These are phyloP conservation scores for Musa acuminata DNA, from an alignment of 176 grass and related monocot species.

Conservation along the genomic window DNA sequence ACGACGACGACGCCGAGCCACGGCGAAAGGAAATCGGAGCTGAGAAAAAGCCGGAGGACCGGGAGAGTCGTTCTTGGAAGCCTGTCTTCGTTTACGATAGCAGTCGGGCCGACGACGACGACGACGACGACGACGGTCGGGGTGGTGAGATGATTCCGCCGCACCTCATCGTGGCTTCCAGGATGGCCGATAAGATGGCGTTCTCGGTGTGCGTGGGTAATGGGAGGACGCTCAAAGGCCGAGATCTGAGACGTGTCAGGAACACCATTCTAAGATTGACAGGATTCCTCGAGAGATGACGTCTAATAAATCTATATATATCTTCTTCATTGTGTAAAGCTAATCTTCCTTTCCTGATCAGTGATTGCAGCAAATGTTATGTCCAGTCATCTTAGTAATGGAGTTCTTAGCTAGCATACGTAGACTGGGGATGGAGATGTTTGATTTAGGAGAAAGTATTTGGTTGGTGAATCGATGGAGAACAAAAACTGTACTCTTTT, in stretches of 20 bases:
- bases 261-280: slow-evolving; percentile 45
- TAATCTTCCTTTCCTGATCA: too few species aligned
- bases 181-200: slow-evolving; percentile 5
- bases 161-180: slow-evolving; percentile 23
- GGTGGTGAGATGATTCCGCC: slow-evolving; percentile 25
- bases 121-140: neutral
- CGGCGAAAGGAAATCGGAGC: too few species aligned
- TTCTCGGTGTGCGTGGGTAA: slow-evolving; percentile 38
- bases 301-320: too few species aligned
- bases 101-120: neutral
- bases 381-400: too few species aligned
- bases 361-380: too few species aligned
- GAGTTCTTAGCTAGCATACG: too few species aligned
- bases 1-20: neutral
- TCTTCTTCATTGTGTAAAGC: too few species aligned
- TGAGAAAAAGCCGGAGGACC: neutral
- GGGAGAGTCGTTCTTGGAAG: neutral
- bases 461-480: too few species aligned
- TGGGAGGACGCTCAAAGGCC: slow-evolving; percentile 59
- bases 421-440: too few species aligned
- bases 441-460: too few species aligned
- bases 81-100: slow-evolving; percentile 10
- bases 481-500: too few species aligned
- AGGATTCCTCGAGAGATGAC: slow-evolving; percentile 38
- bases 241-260: slow-evolving; percentile 38